Base-by-base conservation (phyloP, 805 yeast species). In the Kodamaea kakaduensis region DNA sequence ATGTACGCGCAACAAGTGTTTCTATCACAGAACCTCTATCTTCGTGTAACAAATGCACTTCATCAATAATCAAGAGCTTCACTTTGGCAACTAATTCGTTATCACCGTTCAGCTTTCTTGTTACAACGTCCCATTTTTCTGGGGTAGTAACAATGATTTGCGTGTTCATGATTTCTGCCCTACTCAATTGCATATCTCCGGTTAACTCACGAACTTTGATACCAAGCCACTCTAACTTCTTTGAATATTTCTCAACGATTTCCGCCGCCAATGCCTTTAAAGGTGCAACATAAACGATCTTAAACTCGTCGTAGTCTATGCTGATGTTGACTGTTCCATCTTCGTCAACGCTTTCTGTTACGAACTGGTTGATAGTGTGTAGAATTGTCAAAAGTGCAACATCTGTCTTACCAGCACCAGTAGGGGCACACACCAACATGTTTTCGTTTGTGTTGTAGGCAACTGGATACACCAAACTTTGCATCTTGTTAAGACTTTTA, bases 21-120 rank as follows among this genome's bases (percentile, higher is more conserved):
- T 93, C 98, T 43, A 93, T 86, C 5, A 93, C 98, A 6, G 97
- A 86, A 49, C 98, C 98, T 67, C 98, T 77, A 37, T 93, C 98
- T 73, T 93, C 98, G 50, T 93, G 97, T 35, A 93, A 70, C 52
- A 93, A 67, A 70, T 93, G 98, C 0, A 93, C 97, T 61, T 93
- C 98, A 68, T 93, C 98, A 42, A 93, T 89, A 40, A 93, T 86
- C 38, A 93, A 63, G 9, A 93, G 62, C 56, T 81, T 85, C 7
- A 93, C 94, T 48, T 87, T 88, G 9, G 84, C 77, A 2, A 86
- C 85, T 31, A 89, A 59, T 46, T 88, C 95, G 32, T 77, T 77
- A 50, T 89, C 97, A 34, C 96, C 97, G 46, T 73, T 82, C 24
- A 89, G 81, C 54, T 93, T 93, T 53, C 97, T 75, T 0, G 98